Percentiles rank a stretch among this genome's conserved stretches.
Evolutionary conservation across 1,284 basidiomycete genomes (phyloP).

Genomic region (Microbotryum lychnidis-dioicae): DNA sequence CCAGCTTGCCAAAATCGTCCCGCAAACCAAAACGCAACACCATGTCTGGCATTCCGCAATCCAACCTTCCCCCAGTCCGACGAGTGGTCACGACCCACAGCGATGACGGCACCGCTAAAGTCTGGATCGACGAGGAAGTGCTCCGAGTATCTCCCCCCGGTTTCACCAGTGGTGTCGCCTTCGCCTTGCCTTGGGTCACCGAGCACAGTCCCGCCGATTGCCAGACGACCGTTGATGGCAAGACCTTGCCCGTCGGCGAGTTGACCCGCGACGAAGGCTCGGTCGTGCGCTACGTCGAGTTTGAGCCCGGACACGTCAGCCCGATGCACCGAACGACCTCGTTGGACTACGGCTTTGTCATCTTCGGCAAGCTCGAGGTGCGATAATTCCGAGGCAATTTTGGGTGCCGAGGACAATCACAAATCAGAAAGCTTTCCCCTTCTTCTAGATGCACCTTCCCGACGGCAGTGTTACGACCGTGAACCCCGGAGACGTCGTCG

Average conservation of each 20-base stretch:
- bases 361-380: slow-evolving; percentile 15
- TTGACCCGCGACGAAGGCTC: slow-evolving; percentile 2
- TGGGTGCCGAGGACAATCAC: neutral
- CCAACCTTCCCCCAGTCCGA: neutral
- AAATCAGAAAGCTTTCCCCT: neutral
- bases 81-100: slow-evolving; percentile 11
- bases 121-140: slow-evolving; percentile 10
- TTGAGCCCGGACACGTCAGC: slow-evolving; percentile 7
- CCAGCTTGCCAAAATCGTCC: neutral
- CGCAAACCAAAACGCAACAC: neutral
- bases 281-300: slow-evolving; percentile 17
- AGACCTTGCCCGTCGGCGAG: slow-evolving; percentile 3
- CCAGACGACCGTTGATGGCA: slow-evolving; percentile 4
- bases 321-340: slow-evolving; percentile 17
- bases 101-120: slow-evolving; percentile 3
- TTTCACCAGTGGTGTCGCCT: slow-evolving; percentile 2
- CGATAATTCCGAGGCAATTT: neutral
- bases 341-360: slow-evolving; percentile 16
- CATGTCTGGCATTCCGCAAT: slow-evolving; percentile 1
- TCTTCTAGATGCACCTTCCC: slow-evolving; percentile 1
- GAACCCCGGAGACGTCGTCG: slow-evolving; percentile 9
- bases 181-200: slow-evolving; percentile 10
- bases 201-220: slow-evolving; percentile 6
- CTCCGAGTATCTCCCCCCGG: neutral
- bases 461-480: slow-evolving; percentile 5